These are phyloP conservation scores for Solanum paucissectum DNA, from an alignment of 257 asterid species.

Conservation along the genomic window DNA sequence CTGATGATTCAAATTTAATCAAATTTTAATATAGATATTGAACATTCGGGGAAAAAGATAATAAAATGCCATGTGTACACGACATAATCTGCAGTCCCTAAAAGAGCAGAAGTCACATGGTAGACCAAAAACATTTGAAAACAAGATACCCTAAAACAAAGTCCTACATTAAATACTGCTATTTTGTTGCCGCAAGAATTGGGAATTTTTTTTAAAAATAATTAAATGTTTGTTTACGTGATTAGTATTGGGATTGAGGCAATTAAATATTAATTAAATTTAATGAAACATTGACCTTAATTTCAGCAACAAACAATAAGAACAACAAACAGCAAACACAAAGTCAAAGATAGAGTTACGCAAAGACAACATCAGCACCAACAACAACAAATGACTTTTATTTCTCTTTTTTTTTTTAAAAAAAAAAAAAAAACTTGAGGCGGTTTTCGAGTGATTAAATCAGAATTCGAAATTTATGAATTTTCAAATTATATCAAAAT, in stretches of 20 bases:
- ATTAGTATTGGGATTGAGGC: slow-evolving; percentile 5
- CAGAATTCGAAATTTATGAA: neutral
- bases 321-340: slow-evolving; percentile 8
- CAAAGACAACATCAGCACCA: slow-evolving; percentile 10
- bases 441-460: neutral
- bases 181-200: slow-evolving; percentile 29
- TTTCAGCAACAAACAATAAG: slow-evolving; percentile 7
- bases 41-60: accelerated
- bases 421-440: neutral
- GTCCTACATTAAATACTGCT: slow-evolving; percentile 13
- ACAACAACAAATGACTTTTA: neutral
- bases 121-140: slow-evolving; percentile 26
- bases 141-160: slow-evolving; percentile 6
- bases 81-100: slow-evolving; percentile 6
- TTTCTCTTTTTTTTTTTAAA: neutral
- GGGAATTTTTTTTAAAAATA: slow-evolving; percentile 4
- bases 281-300: slow-evolving; percentile 3
- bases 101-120: slow-evolving; percentile 47
- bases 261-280: neutral
- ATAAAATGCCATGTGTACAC: neutral
- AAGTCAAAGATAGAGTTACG: slow-evolving; percentile 13
- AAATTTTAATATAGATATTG: neutral
- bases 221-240: neutral
- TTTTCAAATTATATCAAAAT: neutral
- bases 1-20: neutral